Percentiles rank a stretch among this genome's conserved stretches.
Conservation (phyloP, 441 rosid genomes). For the Aleurites moluccanus region DNA sequence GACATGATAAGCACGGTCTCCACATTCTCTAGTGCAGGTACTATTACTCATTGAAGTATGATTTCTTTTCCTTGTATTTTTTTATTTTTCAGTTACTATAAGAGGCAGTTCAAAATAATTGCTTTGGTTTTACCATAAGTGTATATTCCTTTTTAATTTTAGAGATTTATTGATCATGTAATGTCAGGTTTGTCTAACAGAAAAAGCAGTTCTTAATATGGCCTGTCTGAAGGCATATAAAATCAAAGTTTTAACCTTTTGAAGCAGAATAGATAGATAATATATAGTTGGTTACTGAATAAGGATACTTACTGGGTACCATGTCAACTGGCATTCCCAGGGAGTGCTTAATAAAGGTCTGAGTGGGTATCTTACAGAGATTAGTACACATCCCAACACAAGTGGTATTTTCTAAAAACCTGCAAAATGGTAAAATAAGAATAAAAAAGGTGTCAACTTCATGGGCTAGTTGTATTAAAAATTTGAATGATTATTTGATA, state of each 20-base stretch:
- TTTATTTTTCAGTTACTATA: constrained; percentile 9
- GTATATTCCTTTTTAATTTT: neutral
- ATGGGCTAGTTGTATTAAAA: constrained; percentile 27
- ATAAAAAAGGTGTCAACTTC: neutral
- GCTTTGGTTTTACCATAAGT: neutral
- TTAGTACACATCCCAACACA: constrained; percentile 94
- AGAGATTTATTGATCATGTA: neutral
- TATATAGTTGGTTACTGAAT: neutral
- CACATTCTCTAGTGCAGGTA: constrained; percentile 59
- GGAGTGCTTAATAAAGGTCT: constrained; percentile 70
- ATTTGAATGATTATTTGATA: constrained; percentile 33
- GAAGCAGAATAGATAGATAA: neutral
- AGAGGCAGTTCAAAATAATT: neutral
- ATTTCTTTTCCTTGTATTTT: constrained; percentile 19
- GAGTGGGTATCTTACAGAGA: constrained; percentile 78
- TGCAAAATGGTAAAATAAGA: constrained; percentile 27
- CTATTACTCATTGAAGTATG: constrained; percentile 34
- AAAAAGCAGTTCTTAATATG: neutral
- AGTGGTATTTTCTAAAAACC: constrained; percentile 83
- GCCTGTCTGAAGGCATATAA: neutral
- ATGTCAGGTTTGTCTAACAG: neutral
- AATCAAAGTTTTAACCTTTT: neutral
- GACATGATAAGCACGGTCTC: constrained; percentile 54
- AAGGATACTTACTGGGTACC: constrained; percentile 72
- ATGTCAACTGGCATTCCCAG: constrained; percentile 87